phyloP scores from a whole-genome alignment of 257 asterid species.

The Solanum sitiens region DNA sequence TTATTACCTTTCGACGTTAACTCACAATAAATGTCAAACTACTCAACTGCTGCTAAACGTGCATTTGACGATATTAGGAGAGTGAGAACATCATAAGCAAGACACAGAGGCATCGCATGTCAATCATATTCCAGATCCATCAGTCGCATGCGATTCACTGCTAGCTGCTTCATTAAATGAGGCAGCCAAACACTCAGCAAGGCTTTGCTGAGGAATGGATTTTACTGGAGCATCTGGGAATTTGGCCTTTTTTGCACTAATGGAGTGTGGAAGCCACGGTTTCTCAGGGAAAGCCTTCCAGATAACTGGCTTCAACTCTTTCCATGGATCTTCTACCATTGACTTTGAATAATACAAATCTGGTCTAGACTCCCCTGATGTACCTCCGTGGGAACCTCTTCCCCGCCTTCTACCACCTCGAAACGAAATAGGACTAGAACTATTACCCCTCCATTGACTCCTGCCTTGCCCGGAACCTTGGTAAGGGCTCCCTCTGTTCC shows the following conservation, averaged over 20 bases:
- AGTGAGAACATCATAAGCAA: neutral
- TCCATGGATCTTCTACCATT: conserved; percentile 90
- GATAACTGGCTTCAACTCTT: conserved; percentile 34
- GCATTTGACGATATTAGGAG: neutral
- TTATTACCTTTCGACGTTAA: neutral
- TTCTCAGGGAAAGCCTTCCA: conserved; percentile 31
- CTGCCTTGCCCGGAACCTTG: conserved; percentile 34
- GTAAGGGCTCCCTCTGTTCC: conserved; percentile 34
- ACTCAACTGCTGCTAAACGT: neutral
- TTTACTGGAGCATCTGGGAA: conserved; percentile 22
- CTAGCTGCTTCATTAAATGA: conserved; percentile 37
- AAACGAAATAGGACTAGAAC: neutral
- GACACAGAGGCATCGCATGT: neutral
- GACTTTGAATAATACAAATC: conserved; percentile 39
- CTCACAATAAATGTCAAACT: neutral
- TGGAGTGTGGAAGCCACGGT: conserved; percentile 49
- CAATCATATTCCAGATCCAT: conserved; percentile 13
- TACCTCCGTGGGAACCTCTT: neutral
- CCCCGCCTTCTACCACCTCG: neutral
- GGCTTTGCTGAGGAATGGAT: conserved; percentile 44
- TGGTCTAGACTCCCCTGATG: neutral
- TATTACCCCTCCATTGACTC: conserved; percentile 21
- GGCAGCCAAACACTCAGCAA: conserved; percentile 73
- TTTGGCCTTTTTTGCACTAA: conserved; percentile 41
- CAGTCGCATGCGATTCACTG: conserved; percentile 6